Evolutionary conservation across 352 stramenopile genomes (phyloP).

Genomic region (Phytophthora hibernalis): DNA sequence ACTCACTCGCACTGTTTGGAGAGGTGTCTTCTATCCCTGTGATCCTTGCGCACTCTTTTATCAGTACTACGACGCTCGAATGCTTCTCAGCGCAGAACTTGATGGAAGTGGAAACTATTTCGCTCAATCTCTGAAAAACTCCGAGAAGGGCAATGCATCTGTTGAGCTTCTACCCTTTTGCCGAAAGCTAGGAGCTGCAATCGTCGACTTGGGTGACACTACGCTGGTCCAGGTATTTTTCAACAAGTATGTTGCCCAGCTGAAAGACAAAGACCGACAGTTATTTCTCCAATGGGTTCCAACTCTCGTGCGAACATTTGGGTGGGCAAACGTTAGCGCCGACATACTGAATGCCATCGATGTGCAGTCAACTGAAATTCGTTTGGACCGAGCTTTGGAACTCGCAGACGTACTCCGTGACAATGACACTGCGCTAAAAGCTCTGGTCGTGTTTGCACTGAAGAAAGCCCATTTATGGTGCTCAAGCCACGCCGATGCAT

Average conservation of each 20-base stretch:
- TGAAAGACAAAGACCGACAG: constrained; percentile 10
- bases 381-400: constrained; percentile 10
- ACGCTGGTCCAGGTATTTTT: constrained; percentile 4
- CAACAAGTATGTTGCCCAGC: constrained; percentile 5
- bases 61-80: constrained; percentile 1
- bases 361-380: constrained; percentile 1
- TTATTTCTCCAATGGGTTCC: constrained; percentile 8
- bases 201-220: neutral
- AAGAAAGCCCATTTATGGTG: constrained; percentile 1
- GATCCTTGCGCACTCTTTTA: constrained; percentile 5
- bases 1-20: constrained; percentile 11
- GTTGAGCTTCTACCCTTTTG: constrained; percentile 6
- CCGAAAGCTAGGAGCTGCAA: constrained; percentile 10
- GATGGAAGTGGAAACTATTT: neutral
- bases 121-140: neutral
- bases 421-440: neutral
- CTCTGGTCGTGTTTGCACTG: constrained; percentile 2
- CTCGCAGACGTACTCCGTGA: constrained; percentile 3
- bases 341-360: neutral
- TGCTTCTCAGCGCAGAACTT: neutral
- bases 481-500: neutral
- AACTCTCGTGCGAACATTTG: neutral
- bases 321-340: neutral
- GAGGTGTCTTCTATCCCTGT: neutral
- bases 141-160: neutral